Base-by-base conservation (phyloP, 352 stramenopile species). In the Phytophthora kernoviae region DNA sequence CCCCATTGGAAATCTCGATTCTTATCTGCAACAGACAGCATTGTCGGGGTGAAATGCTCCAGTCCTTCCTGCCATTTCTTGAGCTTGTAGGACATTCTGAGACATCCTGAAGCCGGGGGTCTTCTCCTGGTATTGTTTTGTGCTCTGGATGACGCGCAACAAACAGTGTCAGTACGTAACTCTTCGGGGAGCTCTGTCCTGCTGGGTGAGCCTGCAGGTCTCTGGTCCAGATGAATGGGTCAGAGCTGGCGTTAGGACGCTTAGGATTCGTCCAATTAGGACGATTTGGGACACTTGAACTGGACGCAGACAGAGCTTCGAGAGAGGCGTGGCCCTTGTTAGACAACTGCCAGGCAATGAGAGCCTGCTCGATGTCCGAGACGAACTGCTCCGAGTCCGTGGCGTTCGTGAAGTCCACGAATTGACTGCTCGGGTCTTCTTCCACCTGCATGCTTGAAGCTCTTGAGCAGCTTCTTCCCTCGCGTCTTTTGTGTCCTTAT, bases 401-500 rank as follows among this genome's bases (percentile, higher is more conserved):
- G 48, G 84, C 85, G 61, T 93, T 94, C 52, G 85, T 94, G 51
- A 90, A 94, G 68, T 94, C 85, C 42, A 94, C 80, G 59, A 93
- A 94, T 47, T 92, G 85, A 55, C 77, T 89, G 75, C 80, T 88
- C 48, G 84, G 84, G 60, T 94, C 85, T 62, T 94, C 78, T 45
- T 94, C 85, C 48, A 93, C 84, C 62, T 88, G 62, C 77, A 85
- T 69, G 41, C 11, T 40, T 17, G 24, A 15, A 62, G 32, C 12
- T 74, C 43, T 34, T n/a, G n/a, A n/a, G n/a, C n/a, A n/a, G n/a
- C 6, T 4, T 8, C 39, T n/a, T 21, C 21, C 24, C n/a, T 46
- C 34, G 27, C 24, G 30, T 34, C 30, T 34, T 8, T 30, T 33
- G 12, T n/a, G n/a, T n/a, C n/a, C n/a, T n/a, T n/a, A n/a, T n/a